A percentile compares a stretch with the other conserved stretches of the same genome.
phyloP scores from a whole-genome alignment of 208 protist genomes.

The Leptomonas pyrrhocoris region DNA sequence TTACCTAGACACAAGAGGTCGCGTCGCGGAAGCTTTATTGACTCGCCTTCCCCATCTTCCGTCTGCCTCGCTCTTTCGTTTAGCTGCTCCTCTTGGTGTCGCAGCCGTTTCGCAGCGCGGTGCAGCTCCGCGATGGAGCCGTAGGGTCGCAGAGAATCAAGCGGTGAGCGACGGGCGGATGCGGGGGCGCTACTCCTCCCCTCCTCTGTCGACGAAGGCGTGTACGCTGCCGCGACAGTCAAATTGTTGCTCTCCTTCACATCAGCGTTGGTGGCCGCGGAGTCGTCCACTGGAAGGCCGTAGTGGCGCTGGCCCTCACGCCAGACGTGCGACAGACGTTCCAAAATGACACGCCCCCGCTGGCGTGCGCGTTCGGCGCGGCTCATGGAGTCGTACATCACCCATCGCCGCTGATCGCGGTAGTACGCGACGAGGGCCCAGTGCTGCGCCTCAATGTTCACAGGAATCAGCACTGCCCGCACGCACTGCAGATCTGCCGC shows the following conservation, averaged over 20 bases:
- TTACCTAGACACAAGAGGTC: neutral
- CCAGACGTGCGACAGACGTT: slow-evolving; percentile 45
- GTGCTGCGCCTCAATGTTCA: slow-evolving; percentile 75
- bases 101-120: slow-evolving; percentile 29
- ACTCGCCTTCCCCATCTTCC: neutral
- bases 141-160: slow-evolving; percentile 28
- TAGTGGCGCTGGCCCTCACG: slow-evolving; percentile 42
- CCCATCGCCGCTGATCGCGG: slow-evolving; percentile 42
- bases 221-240: slow-evolving; percentile 2
- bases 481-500: slow-evolving; percentile 16
- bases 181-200: neutral
- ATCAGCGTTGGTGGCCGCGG: neutral
- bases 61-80: slow-evolving; percentile 1
- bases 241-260: neutral
- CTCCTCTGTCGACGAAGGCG: neutral
- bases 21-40: neutral
- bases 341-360: slow-evolving; percentile 33
- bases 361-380: slow-evolving; percentile 22
- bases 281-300: slow-evolving; percentile 5
- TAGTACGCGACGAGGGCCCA: slow-evolving; percentile 77
- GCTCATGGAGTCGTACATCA: slow-evolving; percentile 78
- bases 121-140: slow-evolving; percentile 21
- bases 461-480: slow-evolving; percentile 69
- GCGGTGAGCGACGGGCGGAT: neutral
- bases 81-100: slow-evolving; percentile 26